Evolutionary conservation across 768 basidiomycete genomes (phyloP).

Genomic region (Leucocoprinus sp.): DNA sequence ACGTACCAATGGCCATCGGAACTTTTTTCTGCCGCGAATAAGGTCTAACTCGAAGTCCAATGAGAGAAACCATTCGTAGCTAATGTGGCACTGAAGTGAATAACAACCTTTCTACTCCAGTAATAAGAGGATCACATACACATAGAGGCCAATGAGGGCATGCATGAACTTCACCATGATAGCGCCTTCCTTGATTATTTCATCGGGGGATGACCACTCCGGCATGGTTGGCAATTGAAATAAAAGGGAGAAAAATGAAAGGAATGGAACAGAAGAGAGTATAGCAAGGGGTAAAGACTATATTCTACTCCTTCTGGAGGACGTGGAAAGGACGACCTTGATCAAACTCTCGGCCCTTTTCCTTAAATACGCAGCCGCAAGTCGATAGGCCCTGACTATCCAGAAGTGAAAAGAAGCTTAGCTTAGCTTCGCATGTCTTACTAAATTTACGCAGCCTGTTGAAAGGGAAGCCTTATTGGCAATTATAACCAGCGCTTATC

Average conservation of each 20-base stretch:
- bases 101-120: too few relatives aligned
- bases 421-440: not conserved
- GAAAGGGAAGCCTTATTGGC: conserved; percentile 3
- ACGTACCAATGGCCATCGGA: conserved; percentile 62
- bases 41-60: conserved; percentile 58
- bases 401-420: conserved; percentile 4
- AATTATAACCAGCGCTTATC: not conserved
- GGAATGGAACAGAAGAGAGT: not conserved
- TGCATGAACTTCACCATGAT: conserved; percentile 49
- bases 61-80: conserved; percentile 59
- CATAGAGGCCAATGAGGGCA: conserved; percentile 47
- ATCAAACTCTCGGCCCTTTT: not conserved
- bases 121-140: conserved; percentile 23
- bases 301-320: conserved; percentile 1
- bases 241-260: not conserved
- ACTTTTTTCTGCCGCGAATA: conserved; percentile 44
- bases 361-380: conserved; percentile 3
- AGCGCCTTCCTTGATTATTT: conserved; percentile 37
- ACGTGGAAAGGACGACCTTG: not conserved
- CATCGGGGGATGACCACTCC: conserved; percentile 45
- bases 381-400: not conserved
- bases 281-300: conserved; percentile 9
- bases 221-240: conserved; percentile 26
- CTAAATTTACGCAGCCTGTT: not conserved
- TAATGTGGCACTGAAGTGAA: conserved; percentile 15